Evolutionary conservation across 1,284 basidiomycete genomes (phyloP).

Genomic region (Caloboletus firmus): DNA sequence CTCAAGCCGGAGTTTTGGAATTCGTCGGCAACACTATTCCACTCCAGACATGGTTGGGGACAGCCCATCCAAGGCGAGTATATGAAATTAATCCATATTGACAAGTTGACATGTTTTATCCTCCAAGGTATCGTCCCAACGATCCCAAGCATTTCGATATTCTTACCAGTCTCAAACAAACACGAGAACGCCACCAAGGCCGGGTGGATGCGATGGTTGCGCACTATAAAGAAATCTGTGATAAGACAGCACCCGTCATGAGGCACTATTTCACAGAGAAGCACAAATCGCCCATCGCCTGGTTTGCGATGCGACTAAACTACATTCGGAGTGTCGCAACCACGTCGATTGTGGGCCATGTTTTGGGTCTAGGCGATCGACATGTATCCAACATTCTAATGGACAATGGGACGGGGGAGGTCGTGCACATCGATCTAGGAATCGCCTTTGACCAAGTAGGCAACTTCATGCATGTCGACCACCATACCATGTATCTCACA

Average conservation of each 20-base stretch:
- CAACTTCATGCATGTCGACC: not conserved
- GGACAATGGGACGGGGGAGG: constrained; percentile 81
- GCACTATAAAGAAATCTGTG: constrained; percentile 54
- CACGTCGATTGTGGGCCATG: constrained; percentile 91
- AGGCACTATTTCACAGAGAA: constrained; percentile 92
- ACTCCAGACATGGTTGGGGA: constrained; percentile 61
- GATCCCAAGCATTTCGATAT: constrained; percentile 32
- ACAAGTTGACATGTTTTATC: constrained; percentile 14
- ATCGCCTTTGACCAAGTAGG: constrained; percentile 93
- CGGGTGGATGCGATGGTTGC: constrained; percentile 41
- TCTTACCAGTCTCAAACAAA: constrained; percentile 20
- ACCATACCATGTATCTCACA: not conserved
- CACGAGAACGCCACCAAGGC: constrained; percentile 33
- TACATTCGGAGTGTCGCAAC: constrained; percentile 93
- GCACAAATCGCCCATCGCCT: constrained; percentile 83
- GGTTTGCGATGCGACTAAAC: constrained; percentile 91
- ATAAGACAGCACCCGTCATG: constrained; percentile 82
- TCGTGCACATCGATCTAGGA: constrained; percentile 94
- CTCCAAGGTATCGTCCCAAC: constrained; percentile 44
- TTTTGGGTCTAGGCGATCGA: constrained; percentile 91
- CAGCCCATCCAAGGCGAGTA: constrained; percentile 59
- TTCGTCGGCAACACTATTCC: constrained; percentile 85
- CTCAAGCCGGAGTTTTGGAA: constrained; percentile 85
- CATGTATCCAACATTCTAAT: constrained; percentile 93
- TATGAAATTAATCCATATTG: constrained; percentile 13